These are phyloP conservation scores for Solanum paucissectum DNA, from an alignment of 257 asterid genomes.

Conservation along the genomic window DNA sequence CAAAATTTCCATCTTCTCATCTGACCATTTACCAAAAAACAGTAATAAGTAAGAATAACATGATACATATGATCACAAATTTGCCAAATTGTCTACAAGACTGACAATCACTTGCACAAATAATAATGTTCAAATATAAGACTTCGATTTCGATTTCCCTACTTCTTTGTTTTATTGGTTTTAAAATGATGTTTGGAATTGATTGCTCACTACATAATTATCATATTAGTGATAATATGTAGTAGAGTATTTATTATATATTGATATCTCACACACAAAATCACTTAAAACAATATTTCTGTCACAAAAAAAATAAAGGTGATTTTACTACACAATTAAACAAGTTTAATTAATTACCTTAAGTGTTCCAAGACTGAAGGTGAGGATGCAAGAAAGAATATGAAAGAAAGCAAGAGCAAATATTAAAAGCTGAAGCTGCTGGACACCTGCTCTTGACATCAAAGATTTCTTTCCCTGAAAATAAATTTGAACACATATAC, in stretches of 20 bases:
- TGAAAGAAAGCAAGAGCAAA: constrained; percentile 62
- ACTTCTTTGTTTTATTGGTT: neutral
- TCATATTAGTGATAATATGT: neutral
- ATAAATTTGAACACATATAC: neutral
- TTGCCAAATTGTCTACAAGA: neutral
- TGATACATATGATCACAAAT: neutral
- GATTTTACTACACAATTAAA: neutral
- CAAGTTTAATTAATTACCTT: constrained; percentile 25
- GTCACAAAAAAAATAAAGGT: neutral
- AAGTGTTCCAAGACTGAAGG: constrained; percentile 56
- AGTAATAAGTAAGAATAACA: neutral
- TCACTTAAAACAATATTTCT: neutral
- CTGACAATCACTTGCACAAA: neutral
- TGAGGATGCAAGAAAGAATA: constrained; percentile 57
- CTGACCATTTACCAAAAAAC: constrained; percentile 23
- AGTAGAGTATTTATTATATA: neutral
- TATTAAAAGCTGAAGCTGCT: constrained; percentile 64
- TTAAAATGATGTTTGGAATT: neutral
- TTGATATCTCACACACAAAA: neutral
- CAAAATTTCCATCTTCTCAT: constrained; percentile 66
- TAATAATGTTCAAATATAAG: neutral
- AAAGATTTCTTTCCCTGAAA: constrained; percentile 58
- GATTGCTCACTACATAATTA: neutral
- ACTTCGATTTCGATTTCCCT: neutral
- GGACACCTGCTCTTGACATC: constrained; percentile 46